phyloP scores from a whole-genome alignment of 306 rosid species.

The Potentilla sterilis region DNA sequence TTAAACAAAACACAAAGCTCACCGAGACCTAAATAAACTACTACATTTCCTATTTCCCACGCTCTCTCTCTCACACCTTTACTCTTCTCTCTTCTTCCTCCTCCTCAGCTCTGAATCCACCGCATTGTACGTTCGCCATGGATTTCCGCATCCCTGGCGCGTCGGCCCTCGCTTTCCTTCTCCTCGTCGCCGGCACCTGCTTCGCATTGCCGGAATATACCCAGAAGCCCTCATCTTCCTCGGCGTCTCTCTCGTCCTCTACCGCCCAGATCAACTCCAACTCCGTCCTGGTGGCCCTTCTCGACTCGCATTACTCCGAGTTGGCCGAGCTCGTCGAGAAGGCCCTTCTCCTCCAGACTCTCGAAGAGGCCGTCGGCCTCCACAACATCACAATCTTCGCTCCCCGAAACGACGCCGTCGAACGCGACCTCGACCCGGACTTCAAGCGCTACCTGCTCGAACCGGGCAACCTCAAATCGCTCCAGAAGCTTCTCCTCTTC shows the following conservation, averaged over 20 bases:
- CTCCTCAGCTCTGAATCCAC: conserved; percentile 25
- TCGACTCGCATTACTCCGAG: conserved; percentile 88
- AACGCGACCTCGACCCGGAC: conserved; percentile 80
- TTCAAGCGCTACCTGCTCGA: conserved; percentile 81
- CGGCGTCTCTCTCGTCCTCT: conserved; percentile 28
- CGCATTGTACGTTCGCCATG: conserved; percentile 57
- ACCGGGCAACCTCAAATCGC: conserved; percentile 67
- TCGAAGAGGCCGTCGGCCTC: conserved; percentile 63
- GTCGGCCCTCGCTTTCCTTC: not conserved
- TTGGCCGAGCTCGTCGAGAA: conserved; percentile 84
- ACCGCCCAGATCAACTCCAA: conserved; percentile 69
- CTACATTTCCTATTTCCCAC: not conserved
- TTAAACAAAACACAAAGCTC: not conserved
- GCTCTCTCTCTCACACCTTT: not conserved
- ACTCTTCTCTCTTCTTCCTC: not conserved
- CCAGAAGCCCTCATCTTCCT: conserved; percentile 4
- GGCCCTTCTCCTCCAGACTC: conserved; percentile 75
- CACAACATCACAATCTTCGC: conserved; percentile 90
- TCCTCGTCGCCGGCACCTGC: conserved; percentile 14
- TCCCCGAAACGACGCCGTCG: conserved; percentile 74
- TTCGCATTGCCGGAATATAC: conserved; percentile 35
- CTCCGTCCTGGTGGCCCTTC: conserved; percentile 87
- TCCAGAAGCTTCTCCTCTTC: conserved; percentile 76
- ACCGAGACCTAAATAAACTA: not conserved
- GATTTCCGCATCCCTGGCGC: conserved; percentile 43